Evolutionary conservation across 2,329 filamentous ascomycete species (phyloP).

Genomic region (Tolypocladium album): DNA sequence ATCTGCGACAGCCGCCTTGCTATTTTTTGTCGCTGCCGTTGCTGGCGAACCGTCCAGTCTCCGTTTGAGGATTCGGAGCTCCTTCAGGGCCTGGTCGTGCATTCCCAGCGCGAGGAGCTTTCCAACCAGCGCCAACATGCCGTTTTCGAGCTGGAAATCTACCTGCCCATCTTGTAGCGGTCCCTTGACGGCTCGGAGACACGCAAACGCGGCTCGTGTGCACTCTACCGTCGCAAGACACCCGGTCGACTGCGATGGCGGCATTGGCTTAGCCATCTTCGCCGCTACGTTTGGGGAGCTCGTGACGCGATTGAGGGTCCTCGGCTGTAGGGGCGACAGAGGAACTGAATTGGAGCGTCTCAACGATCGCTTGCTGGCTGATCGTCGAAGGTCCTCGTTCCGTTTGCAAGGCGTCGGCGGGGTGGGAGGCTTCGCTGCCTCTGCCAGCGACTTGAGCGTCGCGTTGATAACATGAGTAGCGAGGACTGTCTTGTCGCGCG

Average conservation of each 20-base stretch:
- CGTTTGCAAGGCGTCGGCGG: slow-evolving; percentile 19
- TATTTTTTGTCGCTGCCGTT: slow-evolving; percentile 18
- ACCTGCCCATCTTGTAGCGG: slow-evolving; percentile 43
- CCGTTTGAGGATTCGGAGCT: slow-evolving; percentile 55
- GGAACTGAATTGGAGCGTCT: slow-evolving; percentile 47
- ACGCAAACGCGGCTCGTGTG: slow-evolving; percentile 54
- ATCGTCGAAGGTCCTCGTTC: slow-evolving; percentile 21
- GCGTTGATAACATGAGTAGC: slow-evolving; percentile 66
- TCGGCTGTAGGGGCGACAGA: slow-evolving; percentile 50
- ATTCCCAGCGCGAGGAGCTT: slow-evolving; percentile 56
- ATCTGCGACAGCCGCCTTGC: slow-evolving; percentile 17
- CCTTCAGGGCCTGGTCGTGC: slow-evolving; percentile 57
- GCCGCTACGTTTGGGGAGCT: slow-evolving; percentile 35
- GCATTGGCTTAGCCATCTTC: slow-evolving; percentile 19
- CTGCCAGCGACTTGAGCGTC: slow-evolving; percentile 57
- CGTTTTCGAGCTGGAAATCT: slow-evolving; percentile 59
- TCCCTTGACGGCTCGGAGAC: slow-evolving; percentile 47
- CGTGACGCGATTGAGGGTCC: slow-evolving; percentile 48
- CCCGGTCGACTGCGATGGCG: slow-evolving; percentile 24
- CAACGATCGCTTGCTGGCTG: slow-evolving; percentile 28
- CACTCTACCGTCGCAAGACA: slow-evolving; percentile 57
- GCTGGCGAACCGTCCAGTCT: slow-evolving; percentile 36
- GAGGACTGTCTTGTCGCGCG: slow-evolving; percentile 50
- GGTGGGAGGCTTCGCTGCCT: slow-evolving; percentile 45
- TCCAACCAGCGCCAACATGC: slow-evolving; percentile 58